A percentile compares a stretch with the other conserved stretches of the same genome.
Evolutionary conservation across 1,284 basidiomycete species (phyloP).

Genomic region (Rhodotorula sp.): DNA sequence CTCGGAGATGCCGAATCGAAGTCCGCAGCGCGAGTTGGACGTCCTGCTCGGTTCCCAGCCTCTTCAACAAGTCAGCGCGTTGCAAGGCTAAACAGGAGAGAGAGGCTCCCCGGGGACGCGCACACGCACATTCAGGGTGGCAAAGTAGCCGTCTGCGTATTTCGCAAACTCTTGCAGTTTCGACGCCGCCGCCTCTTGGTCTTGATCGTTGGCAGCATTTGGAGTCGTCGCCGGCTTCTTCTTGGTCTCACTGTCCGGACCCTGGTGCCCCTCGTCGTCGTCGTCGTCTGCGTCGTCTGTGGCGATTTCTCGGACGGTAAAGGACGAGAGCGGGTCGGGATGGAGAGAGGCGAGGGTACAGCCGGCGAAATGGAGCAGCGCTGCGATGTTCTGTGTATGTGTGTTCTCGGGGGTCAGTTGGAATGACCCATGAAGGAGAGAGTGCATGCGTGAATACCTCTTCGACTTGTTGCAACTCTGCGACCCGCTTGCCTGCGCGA

Average conservation of each 20-base stretch:
- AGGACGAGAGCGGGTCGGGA: slow-evolving; percentile 34
- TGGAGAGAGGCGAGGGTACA: slow-evolving; percentile 37
- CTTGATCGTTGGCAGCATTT: background rate
- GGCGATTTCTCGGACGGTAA: slow-evolving; percentile 25
- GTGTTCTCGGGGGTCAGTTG: background rate
- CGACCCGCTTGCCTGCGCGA: slow-evolving; percentile 32
- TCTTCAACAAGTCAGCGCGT: too few relatives aligned
- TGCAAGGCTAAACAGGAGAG: too few relatives aligned
- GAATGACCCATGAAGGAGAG: background rate
- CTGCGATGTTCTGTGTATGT: slow-evolving; percentile 27
- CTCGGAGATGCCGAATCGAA: slow-evolving; percentile 36
- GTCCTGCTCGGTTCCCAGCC: slow-evolving; percentile 11
- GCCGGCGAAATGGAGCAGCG: slow-evolving; percentile 36
- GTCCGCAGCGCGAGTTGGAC: slow-evolving; percentile 38
- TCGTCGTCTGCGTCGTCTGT: slow-evolving; percentile 11
- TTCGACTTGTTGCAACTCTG: slow-evolving; percentile 33
- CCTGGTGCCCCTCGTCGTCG: background rate
- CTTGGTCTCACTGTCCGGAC: too few relatives aligned
- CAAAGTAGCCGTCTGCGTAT: slow-evolving; percentile 36
- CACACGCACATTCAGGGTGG: slow-evolving; percentile 32
- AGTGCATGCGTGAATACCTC: slow-evolving; percentile 15
- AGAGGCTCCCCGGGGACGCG: too few relatives aligned
- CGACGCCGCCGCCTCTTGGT: background rate
- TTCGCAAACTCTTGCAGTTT: slow-evolving; percentile 27
- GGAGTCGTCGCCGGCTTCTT: background rate